Percentiles rank a stretch among this genome's conserved stretches.
phyloP scores from a whole-genome alignment of 2,329 filamentous ascomycete species.

The Biscogniauxia marginata region DNA sequence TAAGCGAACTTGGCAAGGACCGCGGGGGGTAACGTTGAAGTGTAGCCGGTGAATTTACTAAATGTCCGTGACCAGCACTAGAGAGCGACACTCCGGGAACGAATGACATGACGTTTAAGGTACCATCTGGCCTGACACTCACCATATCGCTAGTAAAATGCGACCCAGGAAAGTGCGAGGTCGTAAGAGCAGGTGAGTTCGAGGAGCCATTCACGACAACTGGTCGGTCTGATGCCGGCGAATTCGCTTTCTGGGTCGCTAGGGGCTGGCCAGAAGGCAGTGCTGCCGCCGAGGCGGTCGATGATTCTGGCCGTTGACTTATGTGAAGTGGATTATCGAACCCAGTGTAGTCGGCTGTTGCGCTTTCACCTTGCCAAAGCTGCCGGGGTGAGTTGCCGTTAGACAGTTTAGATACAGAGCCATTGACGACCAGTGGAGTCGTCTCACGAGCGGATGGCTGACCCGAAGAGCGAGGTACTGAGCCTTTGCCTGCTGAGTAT shows the following conservation, averaged over 20 bases:
- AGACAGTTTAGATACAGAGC: constrained; percentile 35
- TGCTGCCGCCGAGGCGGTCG: constrained; percentile 21
- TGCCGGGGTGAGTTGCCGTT: constrained; percentile 28
- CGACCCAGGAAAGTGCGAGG: constrained; percentile 13
- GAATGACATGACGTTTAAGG: constrained; percentile 19
- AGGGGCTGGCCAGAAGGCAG: constrained; percentile 19
- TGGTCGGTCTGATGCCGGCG: constrained; percentile 41
- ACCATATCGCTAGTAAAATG: constrained; percentile 33
- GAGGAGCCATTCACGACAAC: constrained; percentile 45
- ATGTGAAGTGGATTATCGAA: constrained; percentile 41
- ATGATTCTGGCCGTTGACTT: constrained; percentile 31
- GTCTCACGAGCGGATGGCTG: constrained; percentile 35
- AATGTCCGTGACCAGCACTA: constrained; percentile 1
- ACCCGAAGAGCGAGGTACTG: constrained; percentile 40
- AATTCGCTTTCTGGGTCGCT: constrained; percentile 22
- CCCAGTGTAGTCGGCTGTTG: constrained; percentile 27
- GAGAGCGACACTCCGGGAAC: constrained; percentile 6
- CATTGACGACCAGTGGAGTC: constrained; percentile 42
- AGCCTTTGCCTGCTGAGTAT: constrained; percentile 41
- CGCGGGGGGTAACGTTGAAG: constrained; percentile 33
- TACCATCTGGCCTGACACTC: constrained; percentile 20
- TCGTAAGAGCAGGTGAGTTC: constrained; percentile 7
- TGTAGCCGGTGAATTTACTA: constrained; percentile 5
- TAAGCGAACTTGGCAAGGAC: constrained; percentile 46
- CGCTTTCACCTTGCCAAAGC: constrained; percentile 27